Conservation (phyloP, 2,329 filamentous ascomycete species). For the Phoma sp. region DNA sequence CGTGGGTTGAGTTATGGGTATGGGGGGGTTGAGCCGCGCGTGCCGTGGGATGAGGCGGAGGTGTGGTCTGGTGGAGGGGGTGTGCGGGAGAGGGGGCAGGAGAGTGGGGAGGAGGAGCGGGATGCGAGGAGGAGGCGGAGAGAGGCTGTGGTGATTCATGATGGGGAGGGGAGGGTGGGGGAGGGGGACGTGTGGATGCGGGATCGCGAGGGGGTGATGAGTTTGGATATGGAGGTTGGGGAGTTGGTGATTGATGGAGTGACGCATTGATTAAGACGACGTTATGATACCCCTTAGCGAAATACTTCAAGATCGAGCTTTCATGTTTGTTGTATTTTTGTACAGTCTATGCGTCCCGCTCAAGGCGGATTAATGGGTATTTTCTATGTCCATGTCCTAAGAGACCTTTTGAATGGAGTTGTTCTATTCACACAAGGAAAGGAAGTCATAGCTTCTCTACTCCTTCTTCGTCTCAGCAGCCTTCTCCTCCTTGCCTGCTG, state of each 20-base stretch:
- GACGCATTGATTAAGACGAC: constrained; percentile 3
- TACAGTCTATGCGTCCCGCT: constrained; percentile 12
- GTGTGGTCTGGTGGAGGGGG: neutral
- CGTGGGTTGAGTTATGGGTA: constrained; percentile 2
- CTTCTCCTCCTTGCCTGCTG: constrained; percentile 28
- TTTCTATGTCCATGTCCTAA: constrained; percentile 10
- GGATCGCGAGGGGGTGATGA: constrained; percentile 25
- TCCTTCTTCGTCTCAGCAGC: constrained; percentile 12
- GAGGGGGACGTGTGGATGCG: constrained; percentile 79
- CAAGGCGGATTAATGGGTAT: constrained; percentile 10
- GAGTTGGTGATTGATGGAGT: constrained; percentile 16
- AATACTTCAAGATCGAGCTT: neutral
- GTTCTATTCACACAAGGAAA: constrained; percentile 15
- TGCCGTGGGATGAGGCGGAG: constrained; percentile 1
- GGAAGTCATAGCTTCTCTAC: constrained; percentile 1
- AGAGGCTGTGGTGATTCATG: constrained; percentile 90
- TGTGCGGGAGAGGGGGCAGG: constrained; percentile 53
- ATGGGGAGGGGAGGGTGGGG: constrained; percentile 77
- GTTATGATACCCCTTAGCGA: constrained; percentile 11
- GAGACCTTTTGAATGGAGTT: constrained; percentile 3
- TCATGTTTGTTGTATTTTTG: neutral
- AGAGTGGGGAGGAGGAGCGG: constrained; percentile 65
- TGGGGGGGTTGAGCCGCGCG: constrained; percentile 1
- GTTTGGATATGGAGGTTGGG: constrained; percentile 8
- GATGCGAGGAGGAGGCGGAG: constrained; percentile 76